Conservation (phyloP, 129 eudicot species). For the Pulicaria dysenterica region DNA sequence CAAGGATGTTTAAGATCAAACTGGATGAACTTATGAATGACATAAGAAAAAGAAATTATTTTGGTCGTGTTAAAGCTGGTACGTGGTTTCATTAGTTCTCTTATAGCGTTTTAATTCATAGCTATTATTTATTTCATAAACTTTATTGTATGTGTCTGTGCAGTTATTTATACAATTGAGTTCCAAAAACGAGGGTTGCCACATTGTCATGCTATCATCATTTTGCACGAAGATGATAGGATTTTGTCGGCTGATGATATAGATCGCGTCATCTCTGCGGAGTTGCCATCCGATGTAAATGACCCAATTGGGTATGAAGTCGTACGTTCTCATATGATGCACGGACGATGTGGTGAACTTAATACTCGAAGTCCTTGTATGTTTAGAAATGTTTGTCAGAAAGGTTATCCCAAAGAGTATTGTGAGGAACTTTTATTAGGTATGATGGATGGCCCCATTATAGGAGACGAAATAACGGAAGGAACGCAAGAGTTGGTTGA, state of each 20-base stretch:
- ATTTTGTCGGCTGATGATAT: not conserved
- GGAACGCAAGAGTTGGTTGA: not conserved
- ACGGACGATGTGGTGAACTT: not conserved
- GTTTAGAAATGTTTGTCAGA: not conserved
- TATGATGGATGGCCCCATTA: not conserved
- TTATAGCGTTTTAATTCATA: not conserved
- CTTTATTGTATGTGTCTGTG: not conserved
- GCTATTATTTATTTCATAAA: not conserved
- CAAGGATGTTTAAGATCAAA: not conserved
- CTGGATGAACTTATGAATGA: not conserved
- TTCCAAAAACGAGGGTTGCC: conserved; percentile 20
- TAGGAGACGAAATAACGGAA: not conserved
- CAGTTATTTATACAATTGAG: conserved; percentile 19
- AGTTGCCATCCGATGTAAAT: not conserved
- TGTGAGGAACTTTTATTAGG: not conserved
- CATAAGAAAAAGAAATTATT: not conserved
- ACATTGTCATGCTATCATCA: conserved; percentile 4
- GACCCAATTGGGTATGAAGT: not conserved
- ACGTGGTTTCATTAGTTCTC: not conserved
- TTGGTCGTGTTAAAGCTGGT: not conserved
- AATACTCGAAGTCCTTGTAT: not conserved
- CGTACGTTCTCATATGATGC: not conserved
- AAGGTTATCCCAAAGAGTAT: not conserved
- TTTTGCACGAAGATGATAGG: not conserved
- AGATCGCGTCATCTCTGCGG: not conserved